These are phyloP conservation scores for Bruguiera sexangula DNA, from an alignment of 345 rosid species.

Conservation along the genomic window DNA sequence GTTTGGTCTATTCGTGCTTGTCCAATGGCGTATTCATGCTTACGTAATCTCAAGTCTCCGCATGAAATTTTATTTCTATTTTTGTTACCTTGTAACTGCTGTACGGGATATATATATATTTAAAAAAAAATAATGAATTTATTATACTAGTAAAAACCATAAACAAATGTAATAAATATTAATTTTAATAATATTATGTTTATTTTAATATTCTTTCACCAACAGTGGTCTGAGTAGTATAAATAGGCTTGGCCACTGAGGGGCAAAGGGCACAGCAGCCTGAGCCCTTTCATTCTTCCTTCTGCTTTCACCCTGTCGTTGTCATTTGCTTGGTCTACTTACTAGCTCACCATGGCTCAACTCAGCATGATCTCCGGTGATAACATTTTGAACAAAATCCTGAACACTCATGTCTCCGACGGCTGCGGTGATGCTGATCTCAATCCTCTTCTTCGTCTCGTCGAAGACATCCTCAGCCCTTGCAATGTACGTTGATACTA, in stretches of 20 bases:
- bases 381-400: constrained; percentile 53
- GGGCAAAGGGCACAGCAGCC: constrained; percentile 3
- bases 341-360: constrained; percentile 10
- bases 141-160: no score
- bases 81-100: no score
- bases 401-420: constrained; percentile 56
- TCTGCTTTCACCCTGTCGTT: neutral
- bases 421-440: constrained; percentile 59
- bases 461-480: constrained; percentile 68
- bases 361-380: constrained; percentile 62
- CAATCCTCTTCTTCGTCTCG: constrained; percentile 53
- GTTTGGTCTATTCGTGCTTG: no score
- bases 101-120: no score
- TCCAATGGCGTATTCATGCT: no score
- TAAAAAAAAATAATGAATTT: no score
- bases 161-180: no score
- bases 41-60: no score
- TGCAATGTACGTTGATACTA: constrained; percentile 6
- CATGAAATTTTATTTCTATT: no score
- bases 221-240: constrained; percentile 18
- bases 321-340: neutral
- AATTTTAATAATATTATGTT: no score
- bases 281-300: constrained; percentile 1
- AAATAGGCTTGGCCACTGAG: constrained; percentile 19
- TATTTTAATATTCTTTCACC: no score